Base-by-base conservation (phyloP, 208 protist species). In the Crithidia thermophila region DNA sequence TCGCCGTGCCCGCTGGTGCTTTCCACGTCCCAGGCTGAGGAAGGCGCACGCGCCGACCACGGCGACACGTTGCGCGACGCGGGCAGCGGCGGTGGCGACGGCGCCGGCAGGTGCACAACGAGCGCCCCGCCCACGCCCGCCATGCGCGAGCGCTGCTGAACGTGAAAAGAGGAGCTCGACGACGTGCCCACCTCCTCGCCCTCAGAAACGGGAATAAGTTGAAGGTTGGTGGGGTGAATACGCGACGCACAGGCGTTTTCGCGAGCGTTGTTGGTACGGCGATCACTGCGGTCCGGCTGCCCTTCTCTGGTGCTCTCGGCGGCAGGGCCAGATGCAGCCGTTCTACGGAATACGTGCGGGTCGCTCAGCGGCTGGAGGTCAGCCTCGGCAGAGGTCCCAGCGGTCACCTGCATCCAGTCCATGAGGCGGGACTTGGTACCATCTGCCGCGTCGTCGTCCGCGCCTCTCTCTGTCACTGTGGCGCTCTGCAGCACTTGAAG, bases 401-500 rank as follows among this genome's bases (percentile, higher is more conserved):
- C 71, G 10, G 71, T 77, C 23, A 33, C 20, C 21, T 42, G 63
- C 56, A 77, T 63, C 63, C 71, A 67, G 18, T 72, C 60, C 23
- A 68, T 16, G 33, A 74, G 34, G 45, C 51, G 43, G 39, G 27
- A 30, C 49, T 46, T 40, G 45, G 23, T 40, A 14, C 37, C 33
- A 7, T 20, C 25, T 21, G 27, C 28, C 25, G n/a, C 39, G 28
- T 4, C 28, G 20, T 36, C 36, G 2, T 16, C 45, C 25, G 33
- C 25, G 31, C 23, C 57, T n/a, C 45, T 36, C 37, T 49, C 25
- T 10, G 34, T 51, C 25, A 31, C 36, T 6, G 40, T 23, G 13
- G 70, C 45, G 20, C 80, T 73, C 27, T 72, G 53, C 34, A 87
- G 80, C 52, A 91, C 72, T 25, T 75, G 67, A 50, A 77, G 62